Base-by-base conservation (phyloP, 1,139 yeast genomes). In the Yamadazyma atmosphaerica region DNA sequence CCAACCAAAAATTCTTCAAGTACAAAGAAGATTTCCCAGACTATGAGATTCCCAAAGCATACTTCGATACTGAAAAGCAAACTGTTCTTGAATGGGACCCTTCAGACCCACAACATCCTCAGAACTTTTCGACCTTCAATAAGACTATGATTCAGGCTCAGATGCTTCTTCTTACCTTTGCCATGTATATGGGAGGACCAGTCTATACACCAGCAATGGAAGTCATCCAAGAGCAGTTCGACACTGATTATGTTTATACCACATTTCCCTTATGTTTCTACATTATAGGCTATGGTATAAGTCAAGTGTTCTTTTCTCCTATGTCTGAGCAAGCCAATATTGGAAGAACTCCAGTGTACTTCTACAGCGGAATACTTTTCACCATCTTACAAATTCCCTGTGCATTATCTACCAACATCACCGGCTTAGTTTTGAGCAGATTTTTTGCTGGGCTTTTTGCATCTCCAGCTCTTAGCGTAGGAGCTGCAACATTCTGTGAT, bases 201-300 rank as follows among this genome's bases (percentile, higher is more conserved):
- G 55, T 62, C 13, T 59, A 56, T 42, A 53, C 65, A 13, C 65
- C 65, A 1, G 64, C 63, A 15, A 38, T 58, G 11, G 58, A 55
- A 9, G 50, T 63, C 19, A 54, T 81, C 32, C 61, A 65, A 52
- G 56, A 58, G 15, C 70, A 74, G 19, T 76, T 77, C 41, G 46
- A 56, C n/a, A 62, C 74, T 2, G 56, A 71, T n/a, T 60, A 62
- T 36, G 70, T 68, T 10, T 65, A 63, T 3, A 74, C 80, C 0
- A 60, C 70, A 1, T 55, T 80, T 8, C 78, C 79, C 4, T 59
- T 63, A 32, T 42, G 63, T 5, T 37, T 60, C 35, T 63, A 52
- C 46, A 79, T 79, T 11, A 45, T 78, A 15, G 85, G 83, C 1
- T 79, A 77, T 47, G 84, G 82, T 18, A 34, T 74, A 23, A 82